Evolutionary conservation across 495 filamentous ascomycete genomes (phyloP), one percentile per base, ranked within the genome.

Genomic region (Antarctomyces pellizariae): DNA sequence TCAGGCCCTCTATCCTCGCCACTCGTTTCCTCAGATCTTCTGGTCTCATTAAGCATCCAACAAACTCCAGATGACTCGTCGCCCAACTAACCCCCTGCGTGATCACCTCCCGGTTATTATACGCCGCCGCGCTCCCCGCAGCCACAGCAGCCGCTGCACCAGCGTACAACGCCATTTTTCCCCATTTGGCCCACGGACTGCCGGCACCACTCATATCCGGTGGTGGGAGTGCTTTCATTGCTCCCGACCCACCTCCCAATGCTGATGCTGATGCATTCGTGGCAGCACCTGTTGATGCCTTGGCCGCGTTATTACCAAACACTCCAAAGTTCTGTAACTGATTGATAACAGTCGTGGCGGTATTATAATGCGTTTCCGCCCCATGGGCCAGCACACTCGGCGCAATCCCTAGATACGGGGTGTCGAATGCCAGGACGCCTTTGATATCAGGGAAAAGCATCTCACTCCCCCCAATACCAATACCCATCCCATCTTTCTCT

Each of bases 351-450:
- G 68, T 50, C 5, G 63, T 56, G 9, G 73, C 76, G 13, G 64
- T 71, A 22, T 73, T 71, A 44, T 78, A 77, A 34, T 93, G 80
- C 3, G 59, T 66, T 46, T 93, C 79, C 6, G 82, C 84, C 11
- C 75, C 72, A 41, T 93, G 74, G 2, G 84, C 82, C 3, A 93
- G 67, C 0, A 93, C 77, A 13, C 75, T 71, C 0, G 86, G 82
- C 4, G 75, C 66, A 32, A 97, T 80, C 11, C 86, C 84, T 0
- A 97, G 60, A 36, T 71, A 97, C 2, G 86, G 86, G 0, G 86
- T 97, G 48, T 97, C 86, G 44, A 95, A 93, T 18, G 84, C 79
- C 13, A 95, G 62, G 14, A 95, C 62, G 28, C 77, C 86, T 41
- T 78, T 71, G 34, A 97, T 56, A 41, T 65, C 67, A 11, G 67